Conservation (phyloP, 768 basidiomycete species). For the Termitomyces sp. region DNA sequence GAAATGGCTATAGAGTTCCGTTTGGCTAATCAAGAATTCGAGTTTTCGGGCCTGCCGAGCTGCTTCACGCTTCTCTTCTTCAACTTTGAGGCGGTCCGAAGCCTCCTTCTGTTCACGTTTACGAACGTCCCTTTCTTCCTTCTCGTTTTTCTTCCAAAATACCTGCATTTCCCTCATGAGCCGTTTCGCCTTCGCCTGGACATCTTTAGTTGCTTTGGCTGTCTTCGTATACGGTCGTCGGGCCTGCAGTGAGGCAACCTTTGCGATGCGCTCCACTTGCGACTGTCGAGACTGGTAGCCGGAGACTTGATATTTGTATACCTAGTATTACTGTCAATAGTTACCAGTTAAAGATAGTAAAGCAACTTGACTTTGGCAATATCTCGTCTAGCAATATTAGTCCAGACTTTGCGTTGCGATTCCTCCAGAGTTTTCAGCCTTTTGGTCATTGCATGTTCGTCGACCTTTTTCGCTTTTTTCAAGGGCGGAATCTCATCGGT, state of each 20-base stretch:
- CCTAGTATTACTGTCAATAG: constrained; percentile 36
- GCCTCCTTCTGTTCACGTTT: constrained; percentile 96
- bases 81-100: constrained; percentile 76
- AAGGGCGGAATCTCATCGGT: constrained; percentile 66
- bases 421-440: constrained; percentile 77
- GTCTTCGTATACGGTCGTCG: constrained; percentile 71
- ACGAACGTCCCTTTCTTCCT: constrained; percentile 88
- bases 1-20: constrained; percentile 98
- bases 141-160: constrained; percentile 98
- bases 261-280: constrained; percentile 73
- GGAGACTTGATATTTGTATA: constrained; percentile 69
- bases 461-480: constrained; percentile 73
- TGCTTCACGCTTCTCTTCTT: constrained; percentile 92
- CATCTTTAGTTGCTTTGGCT: constrained; percentile 74
- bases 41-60: constrained; percentile 93
- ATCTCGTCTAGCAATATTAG: constrained; percentile 79
- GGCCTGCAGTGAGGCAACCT: constrained; percentile 70
- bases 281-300: constrained; percentile 62
- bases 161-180: constrained; percentile 95
- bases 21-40: constrained; percentile 98
- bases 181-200: constrained; percentile 79
- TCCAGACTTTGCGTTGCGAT: constrained; percentile 85
- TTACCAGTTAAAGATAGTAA: neutral
- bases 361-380: constrained; percentile 61
- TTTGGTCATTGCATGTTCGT: constrained; percentile 66